These are phyloP conservation scores for Nymphaea colorata DNA, from an alignment of 164 flowering plant genomes.

Conservation along the genomic window DNA sequence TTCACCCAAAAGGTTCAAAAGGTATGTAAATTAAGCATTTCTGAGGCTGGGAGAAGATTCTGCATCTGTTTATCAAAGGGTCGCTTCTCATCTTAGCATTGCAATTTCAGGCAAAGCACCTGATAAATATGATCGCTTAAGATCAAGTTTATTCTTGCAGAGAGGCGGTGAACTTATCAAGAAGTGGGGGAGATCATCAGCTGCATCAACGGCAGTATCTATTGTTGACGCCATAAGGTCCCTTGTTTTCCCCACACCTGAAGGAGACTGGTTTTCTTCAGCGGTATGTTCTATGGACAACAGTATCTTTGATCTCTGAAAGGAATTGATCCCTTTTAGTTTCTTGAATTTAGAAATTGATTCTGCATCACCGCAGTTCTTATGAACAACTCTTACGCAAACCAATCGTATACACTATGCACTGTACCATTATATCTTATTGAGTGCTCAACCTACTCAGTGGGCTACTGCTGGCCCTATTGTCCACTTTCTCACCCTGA, in stretches of 20 bases:
- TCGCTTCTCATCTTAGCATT: too few relatives aligned
- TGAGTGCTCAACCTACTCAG: too few relatives aligned
- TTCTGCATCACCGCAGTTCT: too few relatives aligned
- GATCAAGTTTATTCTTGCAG: constrained; percentile 22
- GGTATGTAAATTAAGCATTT: constrained; percentile 21
- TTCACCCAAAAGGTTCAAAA: constrained; percentile 84
- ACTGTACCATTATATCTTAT: too few relatives aligned
- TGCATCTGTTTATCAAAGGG: too few relatives aligned
- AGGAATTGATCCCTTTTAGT: too few relatives aligned
- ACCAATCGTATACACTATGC: too few relatives aligned
- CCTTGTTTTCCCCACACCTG: constrained; percentile 80
- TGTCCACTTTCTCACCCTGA: too few relatives aligned
- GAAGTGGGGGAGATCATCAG: constrained; percentile 99
- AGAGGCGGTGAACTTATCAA: constrained; percentile 88
- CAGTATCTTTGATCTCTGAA: not conserved
- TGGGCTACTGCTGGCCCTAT: too few relatives aligned
- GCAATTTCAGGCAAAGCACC: not conserved
- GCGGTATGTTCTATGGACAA: constrained; percentile 30
- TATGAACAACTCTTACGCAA: too few relatives aligned
- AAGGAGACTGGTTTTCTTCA: constrained; percentile 97
- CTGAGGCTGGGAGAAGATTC: not conserved
- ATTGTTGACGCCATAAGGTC: constrained; percentile 83
- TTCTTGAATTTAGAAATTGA: too few relatives aligned
- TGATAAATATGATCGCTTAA: not conserved
- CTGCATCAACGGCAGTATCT: constrained; percentile 96